These are phyloP conservation scores for Rhipidocladum racemiflorum DNA, from an alignment of 176 grass and related monocot genomes.

Conservation along the genomic window DNA sequence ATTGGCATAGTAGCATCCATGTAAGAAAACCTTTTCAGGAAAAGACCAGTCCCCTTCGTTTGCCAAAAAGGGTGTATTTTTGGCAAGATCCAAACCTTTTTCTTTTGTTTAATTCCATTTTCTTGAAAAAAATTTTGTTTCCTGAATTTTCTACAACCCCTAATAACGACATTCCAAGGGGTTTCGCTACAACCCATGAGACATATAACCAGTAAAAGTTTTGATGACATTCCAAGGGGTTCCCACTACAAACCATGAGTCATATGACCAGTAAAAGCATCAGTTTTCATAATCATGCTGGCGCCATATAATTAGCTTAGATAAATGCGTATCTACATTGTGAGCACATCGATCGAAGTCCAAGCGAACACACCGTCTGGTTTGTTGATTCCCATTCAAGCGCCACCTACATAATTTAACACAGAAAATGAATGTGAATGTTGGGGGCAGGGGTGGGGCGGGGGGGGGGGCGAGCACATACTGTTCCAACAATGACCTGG, in stretches of 20 bases:
- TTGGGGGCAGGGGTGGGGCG: too few species aligned
- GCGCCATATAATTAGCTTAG: constrained; percentile 36
- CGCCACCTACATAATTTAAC: constrained; percentile 62
- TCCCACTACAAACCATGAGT: background rate
- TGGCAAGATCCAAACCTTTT: background rate
- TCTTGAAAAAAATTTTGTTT: background rate
- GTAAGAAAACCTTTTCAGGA: background rate
- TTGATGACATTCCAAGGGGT: too few species aligned
- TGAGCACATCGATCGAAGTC: too few species aligned
- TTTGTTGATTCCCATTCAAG: too few species aligned
- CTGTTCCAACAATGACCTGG: constrained; percentile 93
- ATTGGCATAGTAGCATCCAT: background rate
- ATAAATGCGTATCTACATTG: too few species aligned
- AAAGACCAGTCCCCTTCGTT: background rate
- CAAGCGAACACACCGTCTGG: too few species aligned
- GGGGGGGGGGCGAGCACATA: constrained; percentile 26
- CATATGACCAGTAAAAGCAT: background rate
- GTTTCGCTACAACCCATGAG: too few species aligned
- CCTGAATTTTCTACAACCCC: background rate
- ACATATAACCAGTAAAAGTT: too few species aligned
- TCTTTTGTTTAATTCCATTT: background rate
- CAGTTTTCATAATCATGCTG: background rate
- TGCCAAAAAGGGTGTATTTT: background rate
- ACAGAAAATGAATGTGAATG: background rate
- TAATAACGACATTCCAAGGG: background rate